Conservation (phyloP, 306 rosid genomes). For the Delonix regia region DNA sequence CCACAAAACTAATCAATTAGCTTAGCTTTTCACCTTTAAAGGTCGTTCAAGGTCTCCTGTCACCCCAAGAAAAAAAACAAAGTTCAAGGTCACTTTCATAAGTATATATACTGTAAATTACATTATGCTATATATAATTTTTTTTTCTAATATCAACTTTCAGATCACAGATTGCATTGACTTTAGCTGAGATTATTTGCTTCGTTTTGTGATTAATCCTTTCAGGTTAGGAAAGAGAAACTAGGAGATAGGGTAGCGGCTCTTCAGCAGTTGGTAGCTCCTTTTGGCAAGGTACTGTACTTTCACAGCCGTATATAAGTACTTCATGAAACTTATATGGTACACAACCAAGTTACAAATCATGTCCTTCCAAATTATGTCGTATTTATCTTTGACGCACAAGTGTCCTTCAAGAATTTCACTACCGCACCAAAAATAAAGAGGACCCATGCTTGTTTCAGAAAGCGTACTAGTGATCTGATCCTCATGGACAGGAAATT, state of each 20-base stretch:
- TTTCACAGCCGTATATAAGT: background rate
- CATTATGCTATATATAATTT: background rate
- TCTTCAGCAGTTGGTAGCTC: conserved; percentile 93
- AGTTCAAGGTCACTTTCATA: too few relatives aligned
- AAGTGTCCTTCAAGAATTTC: background rate
- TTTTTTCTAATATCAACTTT: background rate
- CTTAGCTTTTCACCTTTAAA: conserved; percentile 18
- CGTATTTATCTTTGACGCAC: background rate
- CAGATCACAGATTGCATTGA: background rate
- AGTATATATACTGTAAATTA: too few relatives aligned
- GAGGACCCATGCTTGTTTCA: background rate
- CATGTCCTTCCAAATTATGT: background rate
- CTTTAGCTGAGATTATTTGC: background rate
- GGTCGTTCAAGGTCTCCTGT: background rate
- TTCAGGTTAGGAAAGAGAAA: conserved; percentile 88
- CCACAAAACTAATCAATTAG: conserved; percentile 3
- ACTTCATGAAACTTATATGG: background rate
- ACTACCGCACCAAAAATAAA: background rate
- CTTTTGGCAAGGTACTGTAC: conserved; percentile 79
- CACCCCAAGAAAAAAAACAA: background rate
- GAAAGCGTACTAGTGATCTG: background rate
- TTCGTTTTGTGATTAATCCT: background rate
- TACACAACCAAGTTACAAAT: background rate
- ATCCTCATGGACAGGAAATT: background rate
- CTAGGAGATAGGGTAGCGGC: conserved; percentile 89